phyloP scores from a whole-genome alignment of 225 moss, liverwort and hornwort species.

The Sphagnum contortum region DNA sequence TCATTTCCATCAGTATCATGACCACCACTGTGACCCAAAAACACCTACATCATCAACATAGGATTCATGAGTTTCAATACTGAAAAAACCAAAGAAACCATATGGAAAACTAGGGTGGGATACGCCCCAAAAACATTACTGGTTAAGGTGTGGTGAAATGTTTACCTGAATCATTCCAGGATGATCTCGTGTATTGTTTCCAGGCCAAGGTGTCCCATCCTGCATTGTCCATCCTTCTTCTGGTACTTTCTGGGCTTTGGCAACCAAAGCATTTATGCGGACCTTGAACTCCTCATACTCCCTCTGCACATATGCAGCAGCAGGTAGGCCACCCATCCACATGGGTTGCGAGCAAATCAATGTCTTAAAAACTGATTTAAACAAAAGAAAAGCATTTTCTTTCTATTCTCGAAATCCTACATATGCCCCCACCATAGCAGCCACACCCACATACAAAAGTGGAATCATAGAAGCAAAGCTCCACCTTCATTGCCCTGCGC shows the following conservation, averaged over 20 bases:
- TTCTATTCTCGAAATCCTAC: too few relatives aligned
- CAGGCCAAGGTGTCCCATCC: constrained; percentile 98
- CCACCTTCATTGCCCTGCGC: constrained; percentile 88
- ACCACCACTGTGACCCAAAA: constrained; percentile 87
- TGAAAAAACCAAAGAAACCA: too few relatives aligned
- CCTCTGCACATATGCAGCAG: constrained; percentile 27
- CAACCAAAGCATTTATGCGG: constrained; percentile 81
- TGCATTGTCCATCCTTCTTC: constrained; percentile 99
- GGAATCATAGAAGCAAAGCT: neutral
- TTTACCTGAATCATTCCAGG: constrained; percentile 90
- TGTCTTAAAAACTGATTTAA: too few relatives aligned
- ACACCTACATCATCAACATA: constrained; percentile 31
- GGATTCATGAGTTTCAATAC: neutral
- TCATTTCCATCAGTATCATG: constrained; percentile 91
- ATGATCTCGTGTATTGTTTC: constrained; percentile 83
- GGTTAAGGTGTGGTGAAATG: too few relatives aligned
- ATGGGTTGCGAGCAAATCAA: too few relatives aligned
- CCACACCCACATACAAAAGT: neutral
- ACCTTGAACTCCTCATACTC: constrained; percentile 98
- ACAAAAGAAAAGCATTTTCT: too few relatives aligned
- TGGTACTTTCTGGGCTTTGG: constrained; percentile 78
- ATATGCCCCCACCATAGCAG: too few relatives aligned
- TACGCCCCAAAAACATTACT: too few relatives aligned
- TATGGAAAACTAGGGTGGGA: too few relatives aligned
- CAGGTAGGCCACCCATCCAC: too few relatives aligned